These are phyloP conservation scores for Neoboletus magnificus DNA, from an alignment of 768 basidiomycete species.

Conservation along the genomic window DNA sequence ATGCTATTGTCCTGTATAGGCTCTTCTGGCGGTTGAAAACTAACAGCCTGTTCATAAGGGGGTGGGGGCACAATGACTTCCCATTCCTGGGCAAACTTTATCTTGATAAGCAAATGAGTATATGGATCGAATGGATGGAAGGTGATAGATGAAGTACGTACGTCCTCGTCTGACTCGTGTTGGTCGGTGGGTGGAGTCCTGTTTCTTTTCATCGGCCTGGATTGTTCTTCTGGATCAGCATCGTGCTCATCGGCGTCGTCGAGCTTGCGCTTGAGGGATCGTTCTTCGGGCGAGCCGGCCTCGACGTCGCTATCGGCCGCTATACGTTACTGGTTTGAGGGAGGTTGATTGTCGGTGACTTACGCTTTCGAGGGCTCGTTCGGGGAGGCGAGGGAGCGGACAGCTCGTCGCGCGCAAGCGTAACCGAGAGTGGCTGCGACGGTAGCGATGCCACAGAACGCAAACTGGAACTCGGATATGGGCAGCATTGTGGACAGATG, in stretches of 20 bases:
- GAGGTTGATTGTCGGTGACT: slow-evolving; percentile 30
- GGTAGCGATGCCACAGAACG: slow-evolving; percentile 55
- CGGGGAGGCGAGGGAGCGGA: slow-evolving; percentile 14
- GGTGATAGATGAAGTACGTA: slow-evolving; percentile 12
- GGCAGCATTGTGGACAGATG: slow-evolving; percentile 40
- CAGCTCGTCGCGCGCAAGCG: slow-evolving; percentile 46
- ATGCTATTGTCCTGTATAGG: slow-evolving; percentile 9
- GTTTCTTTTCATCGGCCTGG: slow-evolving; percentile 34
- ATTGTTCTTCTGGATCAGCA: slow-evolving; percentile 29
- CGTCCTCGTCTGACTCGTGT: slow-evolving; percentile 27
- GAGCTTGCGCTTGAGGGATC: slow-evolving; percentile 33
- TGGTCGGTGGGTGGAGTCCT: slow-evolving; percentile 41
- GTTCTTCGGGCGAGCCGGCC: slow-evolving; percentile 23
- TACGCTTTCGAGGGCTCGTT: slow-evolving; percentile 25
- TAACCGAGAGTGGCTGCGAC: slow-evolving; percentile 60
- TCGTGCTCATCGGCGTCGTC: slow-evolving; percentile 24
- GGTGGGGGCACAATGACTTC: slow-evolving; percentile 32
- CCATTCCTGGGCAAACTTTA: slow-evolving; percentile 29
- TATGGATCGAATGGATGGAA: not conserved
- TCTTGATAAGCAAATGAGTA: slow-evolving; percentile 21
- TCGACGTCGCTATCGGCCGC: slow-evolving; percentile 33
- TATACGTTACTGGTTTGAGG: slow-evolving; percentile 28
- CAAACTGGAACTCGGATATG: slow-evolving; percentile 50
- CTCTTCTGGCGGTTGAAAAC: slow-evolving; percentile 8
- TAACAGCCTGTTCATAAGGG: slow-evolving; percentile 21